Conservation (phyloP, 805 yeast species). For the Yarrowia osloensis region DNA sequence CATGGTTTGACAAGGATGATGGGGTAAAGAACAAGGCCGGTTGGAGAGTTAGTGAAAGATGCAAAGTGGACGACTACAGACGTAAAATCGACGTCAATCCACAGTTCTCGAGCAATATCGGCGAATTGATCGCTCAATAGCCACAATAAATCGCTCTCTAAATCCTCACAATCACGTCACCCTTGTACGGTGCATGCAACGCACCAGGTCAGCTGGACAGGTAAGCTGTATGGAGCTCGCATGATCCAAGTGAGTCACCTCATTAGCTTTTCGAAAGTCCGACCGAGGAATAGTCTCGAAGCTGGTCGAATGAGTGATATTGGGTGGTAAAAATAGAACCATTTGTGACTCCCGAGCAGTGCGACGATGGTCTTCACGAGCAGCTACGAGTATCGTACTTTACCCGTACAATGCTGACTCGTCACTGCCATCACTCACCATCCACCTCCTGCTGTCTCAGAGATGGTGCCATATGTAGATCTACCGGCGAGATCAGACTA, state of each 20-base stretch:
- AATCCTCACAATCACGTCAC: neutral
- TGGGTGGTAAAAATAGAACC: neutral
- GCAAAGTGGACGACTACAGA: no score
- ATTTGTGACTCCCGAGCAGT: no score
- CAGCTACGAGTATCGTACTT: no score
- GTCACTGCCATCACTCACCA: no score
- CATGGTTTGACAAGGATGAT: neutral
- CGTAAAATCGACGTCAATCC: no score
- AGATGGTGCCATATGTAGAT: neutral
- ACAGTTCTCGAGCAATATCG: no score
- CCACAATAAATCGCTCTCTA: no score
- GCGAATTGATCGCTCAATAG: no score
- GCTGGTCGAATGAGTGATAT: no score
- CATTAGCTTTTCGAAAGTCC: neutral
- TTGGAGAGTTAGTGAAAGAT: neutral
- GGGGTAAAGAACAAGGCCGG: neutral
- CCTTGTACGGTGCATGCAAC: neutral
- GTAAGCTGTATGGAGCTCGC: neutral
- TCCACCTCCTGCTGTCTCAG: no score
- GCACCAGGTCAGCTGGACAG: conserved; percentile 8
- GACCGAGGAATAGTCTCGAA: neutral
- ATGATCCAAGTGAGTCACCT: conserved; percentile 29
- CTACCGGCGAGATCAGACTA: neutral
- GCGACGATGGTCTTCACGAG: no score
- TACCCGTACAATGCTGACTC: no score